A percentile compares a stretch with the other conserved stretches of the same genome.
These are phyloP conservation scores for Talaromyces ruber DNA, from an alignment of 495 filamentous ascomycete genomes.

Conservation along the genomic window DNA sequence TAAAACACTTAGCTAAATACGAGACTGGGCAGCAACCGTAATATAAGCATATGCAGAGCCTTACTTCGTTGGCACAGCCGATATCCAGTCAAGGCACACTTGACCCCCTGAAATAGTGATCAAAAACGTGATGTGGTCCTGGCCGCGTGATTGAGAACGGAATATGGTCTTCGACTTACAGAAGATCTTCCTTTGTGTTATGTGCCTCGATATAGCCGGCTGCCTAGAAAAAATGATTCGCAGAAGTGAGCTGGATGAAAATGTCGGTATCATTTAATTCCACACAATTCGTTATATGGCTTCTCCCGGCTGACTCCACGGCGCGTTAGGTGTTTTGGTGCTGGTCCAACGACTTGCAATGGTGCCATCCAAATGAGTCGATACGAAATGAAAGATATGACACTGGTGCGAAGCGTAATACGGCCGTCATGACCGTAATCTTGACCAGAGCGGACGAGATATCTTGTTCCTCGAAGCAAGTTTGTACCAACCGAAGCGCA, in stretches of 20 bases:
- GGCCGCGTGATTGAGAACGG: not conserved
- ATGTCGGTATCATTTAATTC: not conserved
- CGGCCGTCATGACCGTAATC: constrained; percentile 1
- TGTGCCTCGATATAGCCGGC: not conserved
- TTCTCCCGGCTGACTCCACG: not conserved
- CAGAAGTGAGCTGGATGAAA: not conserved
- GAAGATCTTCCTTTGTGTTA: not conserved
- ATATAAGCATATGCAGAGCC: not conserved
- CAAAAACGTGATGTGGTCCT: not conserved
- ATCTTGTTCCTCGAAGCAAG: not conserved
- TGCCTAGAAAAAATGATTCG: not conserved
- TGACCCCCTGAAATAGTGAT: not conserved
- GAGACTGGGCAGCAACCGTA: not conserved
- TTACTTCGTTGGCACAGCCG: constrained; percentile 1
- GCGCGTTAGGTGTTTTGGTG: not conserved
- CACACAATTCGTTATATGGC: not conserved
- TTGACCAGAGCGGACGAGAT: not conserved
- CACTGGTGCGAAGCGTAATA: not conserved
- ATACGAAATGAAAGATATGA: not conserved
- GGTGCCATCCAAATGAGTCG: not conserved
- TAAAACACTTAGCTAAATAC: not conserved
- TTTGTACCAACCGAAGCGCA: not conserved
- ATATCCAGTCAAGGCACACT: constrained; percentile 1
- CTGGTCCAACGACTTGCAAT: not conserved
- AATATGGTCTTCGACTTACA: not conserved